Evolutionary conservation across 257 asterid species (phyloP).

Genomic region (Echium plantagineum): DNA sequence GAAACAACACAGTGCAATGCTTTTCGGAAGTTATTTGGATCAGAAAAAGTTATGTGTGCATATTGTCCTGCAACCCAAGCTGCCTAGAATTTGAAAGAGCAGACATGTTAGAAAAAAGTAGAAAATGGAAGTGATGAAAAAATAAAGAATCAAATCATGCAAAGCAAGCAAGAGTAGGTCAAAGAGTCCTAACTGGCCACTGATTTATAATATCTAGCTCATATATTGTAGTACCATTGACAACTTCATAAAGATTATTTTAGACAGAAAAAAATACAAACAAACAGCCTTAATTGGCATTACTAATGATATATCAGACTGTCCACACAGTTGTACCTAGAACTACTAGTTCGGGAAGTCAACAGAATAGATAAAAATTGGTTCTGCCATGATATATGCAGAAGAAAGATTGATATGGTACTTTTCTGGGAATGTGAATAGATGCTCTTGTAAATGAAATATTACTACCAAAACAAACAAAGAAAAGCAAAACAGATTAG

Average conservation of each 20-base stretch:
- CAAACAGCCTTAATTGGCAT: not conserved
- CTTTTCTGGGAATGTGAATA: too few relatives aligned
- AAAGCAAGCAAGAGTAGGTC: not conserved
- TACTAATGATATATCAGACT: too few relatives aligned
- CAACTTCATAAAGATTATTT: not conserved
- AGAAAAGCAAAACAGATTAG: too few relatives aligned
- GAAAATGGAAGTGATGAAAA: not conserved
- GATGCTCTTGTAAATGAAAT: too few relatives aligned
- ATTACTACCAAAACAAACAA: too few relatives aligned
- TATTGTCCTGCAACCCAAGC: slow-evolving; percentile 99
- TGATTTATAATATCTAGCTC: too few relatives aligned
- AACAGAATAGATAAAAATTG: too few relatives aligned
- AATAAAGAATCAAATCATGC: not conserved
- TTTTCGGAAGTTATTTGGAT: slow-evolving; percentile 74
- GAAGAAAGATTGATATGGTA: too few relatives aligned
- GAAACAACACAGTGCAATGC: slow-evolving; percentile 85
- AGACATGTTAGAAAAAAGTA: slow-evolving; percentile 6
- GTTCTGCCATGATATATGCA: too few relatives aligned
- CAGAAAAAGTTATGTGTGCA: slow-evolving; percentile 74
- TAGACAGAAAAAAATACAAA: too few relatives aligned
- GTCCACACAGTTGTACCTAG: too few relatives aligned
- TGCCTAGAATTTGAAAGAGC: slow-evolving; percentile 43
- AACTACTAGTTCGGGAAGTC: too few relatives aligned
- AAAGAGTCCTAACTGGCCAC: not conserved
- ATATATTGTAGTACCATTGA: not conserved